Percentiles rank a stretch among this genome's conserved stretches.
Evolutionary conservation across 148 eudicot species (phyloP).

Genomic region (Dianthus caryophyllus): DNA sequence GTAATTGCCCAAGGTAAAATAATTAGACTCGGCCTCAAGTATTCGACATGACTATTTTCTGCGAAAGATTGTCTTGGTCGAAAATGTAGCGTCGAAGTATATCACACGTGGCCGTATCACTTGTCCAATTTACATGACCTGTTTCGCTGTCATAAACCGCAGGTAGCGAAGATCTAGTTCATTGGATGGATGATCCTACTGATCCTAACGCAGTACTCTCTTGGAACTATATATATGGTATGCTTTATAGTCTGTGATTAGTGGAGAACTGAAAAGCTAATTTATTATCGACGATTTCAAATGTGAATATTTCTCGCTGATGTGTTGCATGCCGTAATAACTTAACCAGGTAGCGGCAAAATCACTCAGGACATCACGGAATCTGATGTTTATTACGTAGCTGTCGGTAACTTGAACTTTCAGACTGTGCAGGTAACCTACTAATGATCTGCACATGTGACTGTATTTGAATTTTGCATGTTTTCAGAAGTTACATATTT

Average conservation of each 20-base stretch:
- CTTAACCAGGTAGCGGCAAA: slow-evolving; percentile 40
- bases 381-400: slow-evolving; percentile 44
- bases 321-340: slow-evolving; percentile 3
- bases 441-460: not conserved
- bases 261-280: not conserved
- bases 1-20: slow-evolving; percentile 47
- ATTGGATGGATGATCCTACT: slow-evolving; percentile 47
- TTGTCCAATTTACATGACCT: not conserved
- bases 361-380: slow-evolving; percentile 34
- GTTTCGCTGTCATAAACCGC: slow-evolving; percentile 16
- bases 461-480: not conserved
- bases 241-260: too few species aligned
- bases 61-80: not conserved
- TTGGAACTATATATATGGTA: slow-evolving; percentile 54
- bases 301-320: not conserved
- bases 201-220: slow-evolving; percentile 48
- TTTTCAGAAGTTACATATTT: too few species aligned
- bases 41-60: not conserved
- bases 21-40: not conserved
- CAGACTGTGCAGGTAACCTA: slow-evolving; percentile 38
- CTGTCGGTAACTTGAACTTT: slow-evolving; percentile 50
- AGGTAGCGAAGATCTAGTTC: slow-evolving; percentile 42
- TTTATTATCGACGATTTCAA: not conserved
- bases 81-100: not conserved
- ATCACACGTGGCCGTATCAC: too few species aligned